These are phyloP conservation scores for Debaryomyces subglobosus DNA, from an alignment of 1,139 yeast species.

Conservation along the genomic window DNA sequence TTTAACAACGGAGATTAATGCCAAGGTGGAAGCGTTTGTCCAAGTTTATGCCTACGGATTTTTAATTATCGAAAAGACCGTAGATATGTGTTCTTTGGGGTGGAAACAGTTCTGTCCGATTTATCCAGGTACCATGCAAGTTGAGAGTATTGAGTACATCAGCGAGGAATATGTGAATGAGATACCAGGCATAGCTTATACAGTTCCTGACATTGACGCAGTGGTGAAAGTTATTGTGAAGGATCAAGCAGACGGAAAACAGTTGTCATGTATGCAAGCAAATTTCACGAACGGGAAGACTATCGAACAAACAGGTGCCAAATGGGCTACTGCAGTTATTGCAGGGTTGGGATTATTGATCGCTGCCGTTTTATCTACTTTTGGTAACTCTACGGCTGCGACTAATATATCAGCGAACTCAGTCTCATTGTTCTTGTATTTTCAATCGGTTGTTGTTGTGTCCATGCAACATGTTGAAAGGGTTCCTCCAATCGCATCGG, in stretches of 20 bases:
- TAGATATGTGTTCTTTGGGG: constrained; percentile 61
- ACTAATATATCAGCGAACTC: constrained; percentile 78
- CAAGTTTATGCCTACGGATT: constrained; percentile 80
- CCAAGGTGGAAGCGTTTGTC: constrained; percentile 59
- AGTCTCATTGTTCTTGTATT: constrained; percentile 70
- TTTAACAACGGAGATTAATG: constrained; percentile 60
- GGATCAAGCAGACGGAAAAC: constrained; percentile 38
- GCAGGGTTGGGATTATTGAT: constrained; percentile 77
- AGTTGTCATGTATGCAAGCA: constrained; percentile 70
- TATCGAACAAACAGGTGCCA: constrained; percentile 73
- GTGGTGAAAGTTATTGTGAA: constrained; percentile 56
- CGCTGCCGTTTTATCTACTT: constrained; percentile 69
- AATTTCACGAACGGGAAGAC: constrained; percentile 73
- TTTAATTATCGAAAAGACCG: constrained; percentile 51
- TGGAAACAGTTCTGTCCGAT: constrained; percentile 85
- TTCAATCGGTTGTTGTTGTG: constrained; percentile 75
- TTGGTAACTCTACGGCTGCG: constrained; percentile 80
- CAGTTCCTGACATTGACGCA: constrained; percentile 81
- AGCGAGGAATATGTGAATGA: constrained; percentile 43
- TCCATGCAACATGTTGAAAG: constrained; percentile 73
- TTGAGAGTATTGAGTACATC: constrained; percentile 66
- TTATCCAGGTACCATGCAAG: constrained; percentile 68
- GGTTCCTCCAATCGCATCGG: constrained; percentile 77
- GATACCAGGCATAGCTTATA: constrained; percentile 74
- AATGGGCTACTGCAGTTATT: constrained; percentile 82